A percentile compares a stretch with the other conserved stretches of the same genome.
Evolutionary conservation across 768 basidiomycete species (phyloP).

Genomic region (Mycena albidolilacea): DNA sequence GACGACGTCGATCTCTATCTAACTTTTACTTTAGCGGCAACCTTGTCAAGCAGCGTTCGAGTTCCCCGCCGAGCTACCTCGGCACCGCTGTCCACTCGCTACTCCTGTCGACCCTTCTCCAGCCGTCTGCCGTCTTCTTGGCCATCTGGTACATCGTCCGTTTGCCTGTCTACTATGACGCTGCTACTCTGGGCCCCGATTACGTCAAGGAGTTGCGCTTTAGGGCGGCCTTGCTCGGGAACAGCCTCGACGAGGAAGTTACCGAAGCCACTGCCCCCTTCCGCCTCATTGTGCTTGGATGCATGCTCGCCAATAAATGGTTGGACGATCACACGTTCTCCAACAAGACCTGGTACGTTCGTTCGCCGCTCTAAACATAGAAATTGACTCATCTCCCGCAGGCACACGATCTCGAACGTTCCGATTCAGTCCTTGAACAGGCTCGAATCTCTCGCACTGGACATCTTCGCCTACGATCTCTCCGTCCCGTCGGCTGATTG

Average conservation of each 20-base stretch:
- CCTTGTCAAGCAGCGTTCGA: conserved; percentile 57
- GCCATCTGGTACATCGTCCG: conserved; percentile 88
- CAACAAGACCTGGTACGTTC: conserved; percentile 86
- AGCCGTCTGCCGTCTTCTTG: conserved; percentile 85
- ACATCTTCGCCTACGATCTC: conserved; percentile 79
- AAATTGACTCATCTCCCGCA: conserved; percentile 47
- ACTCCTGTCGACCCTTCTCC: conserved; percentile 83
- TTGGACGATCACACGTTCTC: conserved; percentile 91
- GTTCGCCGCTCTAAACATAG: not conserved
- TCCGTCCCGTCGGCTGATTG: conserved; percentile 76
- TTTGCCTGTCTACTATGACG: conserved; percentile 78
- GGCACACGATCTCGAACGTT: conserved; percentile 87
- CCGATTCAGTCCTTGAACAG: conserved; percentile 79
- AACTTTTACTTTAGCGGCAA: conserved; percentile 45
- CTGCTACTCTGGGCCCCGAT: conserved; percentile 64
- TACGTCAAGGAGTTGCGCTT: conserved; percentile 74
- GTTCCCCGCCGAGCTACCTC: conserved; percentile 66
- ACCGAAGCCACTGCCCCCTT: conserved; percentile 77
- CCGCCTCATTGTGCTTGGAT: conserved; percentile 82
- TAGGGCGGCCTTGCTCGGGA: conserved; percentile 74
- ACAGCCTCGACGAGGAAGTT: conserved; percentile 64
- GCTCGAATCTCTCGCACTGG: conserved; percentile 79
- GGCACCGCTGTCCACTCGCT: conserved; percentile 78
- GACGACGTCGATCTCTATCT: conserved; percentile 19
- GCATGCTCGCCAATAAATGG: conserved; percentile 93